A percentile compares a stretch with the other conserved stretches of the same genome.
Evolutionary conservation across 306 rosid genomes (phyloP).

Genomic region (Begonia masoniana): DNA sequence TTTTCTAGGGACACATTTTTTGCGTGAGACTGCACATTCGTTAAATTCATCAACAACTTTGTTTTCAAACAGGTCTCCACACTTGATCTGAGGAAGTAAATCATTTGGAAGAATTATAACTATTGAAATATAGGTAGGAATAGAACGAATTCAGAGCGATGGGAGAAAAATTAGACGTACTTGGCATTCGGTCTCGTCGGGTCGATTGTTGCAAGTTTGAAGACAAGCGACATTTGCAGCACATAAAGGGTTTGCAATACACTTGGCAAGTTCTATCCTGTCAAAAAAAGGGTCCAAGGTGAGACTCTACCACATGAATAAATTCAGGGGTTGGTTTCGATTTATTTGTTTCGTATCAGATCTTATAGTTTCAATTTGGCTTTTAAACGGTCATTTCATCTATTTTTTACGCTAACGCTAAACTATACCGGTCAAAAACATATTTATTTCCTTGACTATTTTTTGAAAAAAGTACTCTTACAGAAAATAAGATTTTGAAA

Average conservation of each 20-base stretch:
- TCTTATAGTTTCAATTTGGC: too few species aligned
- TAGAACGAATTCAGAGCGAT: conserved; percentile 3
- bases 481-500: too few species aligned
- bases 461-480: too few species aligned
- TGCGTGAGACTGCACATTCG: conserved; percentile 87
- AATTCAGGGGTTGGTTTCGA: too few species aligned
- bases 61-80: conserved; percentile 88
- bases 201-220: conserved; percentile 92
- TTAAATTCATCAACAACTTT: conserved; percentile 84
- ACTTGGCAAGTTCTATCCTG: conserved; percentile 83
- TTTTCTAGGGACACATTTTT: conserved; percentile 88
- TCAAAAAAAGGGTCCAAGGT: conserved; percentile 1
- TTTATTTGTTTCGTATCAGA: too few species aligned
- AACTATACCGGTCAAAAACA: too few species aligned
- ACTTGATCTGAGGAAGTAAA: conserved; percentile 50
- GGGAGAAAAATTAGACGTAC: conserved; percentile 24
- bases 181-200: conserved; percentile 96
- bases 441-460: too few species aligned
- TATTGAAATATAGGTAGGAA: not conserved
- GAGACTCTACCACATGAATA: too few species aligned
- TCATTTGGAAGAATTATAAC: conserved; percentile 1
- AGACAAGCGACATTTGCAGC: conserved; percentile 94
- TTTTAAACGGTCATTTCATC: too few species aligned
- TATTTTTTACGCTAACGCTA: too few species aligned
- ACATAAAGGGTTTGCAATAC: conserved; percentile 76